Conservation (phyloP, 2,329 filamentous ascomycete species). For the Periglandula ipomoeae region DNA sequence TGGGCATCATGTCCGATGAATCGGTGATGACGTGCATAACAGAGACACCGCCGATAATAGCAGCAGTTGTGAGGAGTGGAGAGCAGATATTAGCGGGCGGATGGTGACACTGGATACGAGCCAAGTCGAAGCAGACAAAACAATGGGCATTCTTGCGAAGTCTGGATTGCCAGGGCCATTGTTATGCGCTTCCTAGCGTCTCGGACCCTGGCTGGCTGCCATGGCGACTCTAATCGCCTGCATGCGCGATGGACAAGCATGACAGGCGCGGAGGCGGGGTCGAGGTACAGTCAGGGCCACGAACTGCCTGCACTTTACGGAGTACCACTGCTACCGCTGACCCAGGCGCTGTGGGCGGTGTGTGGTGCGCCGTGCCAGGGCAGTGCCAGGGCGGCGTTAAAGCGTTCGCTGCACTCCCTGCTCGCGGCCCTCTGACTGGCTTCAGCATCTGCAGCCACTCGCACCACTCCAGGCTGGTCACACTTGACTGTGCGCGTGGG, state of each 20-base stretch:
- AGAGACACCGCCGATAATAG: background rate
- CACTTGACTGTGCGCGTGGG: background rate
- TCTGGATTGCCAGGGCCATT: conserved; percentile 4
- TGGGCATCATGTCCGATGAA: background rate
- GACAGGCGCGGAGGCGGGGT: no score
- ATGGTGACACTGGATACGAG: no score
- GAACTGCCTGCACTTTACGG: no score
- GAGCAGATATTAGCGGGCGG: no score
- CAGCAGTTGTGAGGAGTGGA: background rate
- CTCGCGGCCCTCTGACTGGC: conserved; percentile 6
- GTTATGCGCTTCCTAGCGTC: conserved; percentile 8
- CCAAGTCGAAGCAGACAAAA: no score
- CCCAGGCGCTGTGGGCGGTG: background rate
- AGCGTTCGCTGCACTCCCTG: background rate
- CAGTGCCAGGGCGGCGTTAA: background rate
- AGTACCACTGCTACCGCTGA: no score
- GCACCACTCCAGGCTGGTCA: background rate
- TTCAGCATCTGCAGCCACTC: background rate
- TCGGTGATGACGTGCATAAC: conserved; percentile 2
- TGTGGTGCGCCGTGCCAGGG: background rate
- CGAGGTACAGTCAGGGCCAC: no score
- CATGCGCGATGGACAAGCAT: no score
- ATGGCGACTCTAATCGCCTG: conserved; percentile 12
- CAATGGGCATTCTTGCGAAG: no score
- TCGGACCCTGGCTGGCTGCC: conserved; percentile 13